Percentiles rank a stretch among this genome's conserved stretches.
Evolutionary conservation across 2,329 filamentous ascomycete genomes (phyloP).

Genomic region (Fusarium pseudonygamai): DNA sequence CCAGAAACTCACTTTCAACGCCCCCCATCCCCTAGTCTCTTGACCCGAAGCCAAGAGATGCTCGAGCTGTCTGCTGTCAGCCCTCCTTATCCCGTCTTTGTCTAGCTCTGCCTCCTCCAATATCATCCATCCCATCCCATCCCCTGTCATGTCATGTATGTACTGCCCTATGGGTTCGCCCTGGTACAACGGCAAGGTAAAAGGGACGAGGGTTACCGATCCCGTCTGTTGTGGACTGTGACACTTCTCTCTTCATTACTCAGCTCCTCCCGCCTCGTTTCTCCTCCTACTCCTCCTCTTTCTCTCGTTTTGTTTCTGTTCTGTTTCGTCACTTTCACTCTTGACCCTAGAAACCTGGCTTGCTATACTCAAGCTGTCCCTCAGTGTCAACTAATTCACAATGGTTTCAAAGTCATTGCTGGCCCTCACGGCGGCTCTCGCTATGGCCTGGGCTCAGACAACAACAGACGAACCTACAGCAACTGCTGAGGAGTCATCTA

Average conservation of each 20-base stretch:
- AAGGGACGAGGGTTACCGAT: conserved; percentile 18
- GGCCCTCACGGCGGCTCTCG: conserved; percentile 19
- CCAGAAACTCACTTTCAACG: background rate
- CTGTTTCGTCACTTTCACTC: conserved; percentile 5
- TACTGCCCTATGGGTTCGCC: conserved; percentile 4
- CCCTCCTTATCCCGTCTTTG: conserved; percentile 32
- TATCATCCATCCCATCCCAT: background rate
- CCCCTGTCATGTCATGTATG: background rate
- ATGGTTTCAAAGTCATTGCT: conserved; percentile 37
- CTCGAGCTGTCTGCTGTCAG: conserved; percentile 14
- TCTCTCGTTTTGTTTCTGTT: conserved; percentile 4
- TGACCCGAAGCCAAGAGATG: background rate
- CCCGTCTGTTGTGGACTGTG: background rate
- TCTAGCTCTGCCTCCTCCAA: background rate
- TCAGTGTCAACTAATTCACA: conserved; percentile 7
- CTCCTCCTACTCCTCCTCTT: conserved; percentile 6
- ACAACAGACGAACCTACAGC: conserved; percentile 21
- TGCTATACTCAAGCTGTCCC: conserved; percentile 19
- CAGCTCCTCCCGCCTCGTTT: conserved; percentile 21
- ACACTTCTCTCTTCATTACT: conserved; percentile 29
- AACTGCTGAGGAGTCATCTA: conserved; percentile 23
- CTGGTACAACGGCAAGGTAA: conserved; percentile 7
- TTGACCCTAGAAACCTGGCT: conserved; percentile 3
- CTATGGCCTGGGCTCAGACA: conserved; percentile 31
- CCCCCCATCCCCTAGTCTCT: background rate